Base-by-base conservation (phyloP, 257 asterid species). In the Gynochthodes officinalis region DNA sequence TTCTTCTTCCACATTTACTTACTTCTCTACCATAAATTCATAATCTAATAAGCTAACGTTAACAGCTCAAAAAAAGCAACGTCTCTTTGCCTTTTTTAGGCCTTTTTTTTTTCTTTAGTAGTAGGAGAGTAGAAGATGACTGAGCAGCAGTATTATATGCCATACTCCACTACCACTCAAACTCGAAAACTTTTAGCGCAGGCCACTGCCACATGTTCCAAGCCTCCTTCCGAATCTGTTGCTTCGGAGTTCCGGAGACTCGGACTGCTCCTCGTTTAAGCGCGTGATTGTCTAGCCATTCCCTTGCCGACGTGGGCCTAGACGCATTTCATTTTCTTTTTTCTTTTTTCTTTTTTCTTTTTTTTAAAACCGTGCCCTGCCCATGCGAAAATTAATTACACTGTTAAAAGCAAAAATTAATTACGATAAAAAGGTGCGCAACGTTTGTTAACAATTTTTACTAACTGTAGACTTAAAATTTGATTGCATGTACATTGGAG, bases 161-260 rank as follows among this genome's bases (percentile, higher is more conserved):
- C 52, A 13, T 12, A 1, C 42, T 28, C 48, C 48, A 62, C 30
- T 35, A 19, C 67, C 35, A 15, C 66, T 60, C 21, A 32, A 32
- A 32, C 66, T 8, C 37, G n/a, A 60, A 40, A 60, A 23, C 66
- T 60, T 60, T 33, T n/a, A n/a, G n/a, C n/a, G n/a, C 72, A 5
- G 4, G 15, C 63, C 72, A 18, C 7, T 37, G 42, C 78, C 83
- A 77, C 85, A 65, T 73, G 80, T 59, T 35, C 35, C 80, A 87
- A 68, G 74, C 1, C 93, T 90, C 74, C 28, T 59, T 79, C 97
- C 96, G 77, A 75, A 55, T 90, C 94, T 88, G 52, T 77, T 74
- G 90, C 65, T 72, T 80, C 84, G 78, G 84, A 28, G 1, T 37
- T 57, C 7, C 7, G 16, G 6, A 16, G 63, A 27, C 28, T 33